Evolutionary conservation across 2,329 filamentous ascomycete genomes (phyloP).

Genomic region (Lasiodiplodia citricola): DNA sequence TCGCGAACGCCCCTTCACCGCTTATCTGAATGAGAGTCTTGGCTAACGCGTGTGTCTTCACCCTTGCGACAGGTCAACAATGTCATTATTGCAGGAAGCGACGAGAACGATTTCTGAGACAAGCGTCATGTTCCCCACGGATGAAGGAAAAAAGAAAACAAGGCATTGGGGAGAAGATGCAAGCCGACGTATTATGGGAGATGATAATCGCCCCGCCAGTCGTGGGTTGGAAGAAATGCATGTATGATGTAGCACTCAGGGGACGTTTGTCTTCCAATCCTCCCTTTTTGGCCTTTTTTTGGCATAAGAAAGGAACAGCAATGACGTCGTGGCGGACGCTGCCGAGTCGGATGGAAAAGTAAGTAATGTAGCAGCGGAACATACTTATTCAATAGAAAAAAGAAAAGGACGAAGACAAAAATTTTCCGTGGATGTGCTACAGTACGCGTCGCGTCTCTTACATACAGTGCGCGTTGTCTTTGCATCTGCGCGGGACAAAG

Average conservation of each 20-base stretch:
- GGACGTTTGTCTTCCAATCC: not conserved
- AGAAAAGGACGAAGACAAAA: not conserved
- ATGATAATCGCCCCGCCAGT: not conserved
- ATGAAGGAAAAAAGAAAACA: not conserved
- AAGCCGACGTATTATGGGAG: not conserved
- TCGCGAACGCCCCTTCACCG: slow-evolving; percentile 22
- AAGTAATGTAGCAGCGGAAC: slow-evolving; percentile 8
- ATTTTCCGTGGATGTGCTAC: not conserved
- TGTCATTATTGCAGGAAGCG: slow-evolving; percentile 87
- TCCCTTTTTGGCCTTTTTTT: not conserved
- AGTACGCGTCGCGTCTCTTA: not conserved
- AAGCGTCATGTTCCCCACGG: not conserved
- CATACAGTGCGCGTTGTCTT: not conserved
- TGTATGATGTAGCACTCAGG: not conserved
- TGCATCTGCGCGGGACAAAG: not conserved
- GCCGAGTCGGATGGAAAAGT: not conserved
- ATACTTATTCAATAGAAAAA: not conserved
- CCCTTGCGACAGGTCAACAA: slow-evolving; percentile 70
- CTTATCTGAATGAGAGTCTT: slow-evolving; percentile 21
- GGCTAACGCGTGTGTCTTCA: slow-evolving; percentile 19
- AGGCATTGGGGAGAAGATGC: not conserved
- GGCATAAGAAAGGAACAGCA: slow-evolving; percentile 1
- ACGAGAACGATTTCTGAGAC: slow-evolving; percentile 82
- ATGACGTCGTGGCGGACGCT: slow-evolving; percentile 5
- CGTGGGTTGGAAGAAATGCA: not conserved